Base-by-base conservation (phyloP, 495 filamentous ascomycete species). In the Schizothecium vesticola region DNA sequence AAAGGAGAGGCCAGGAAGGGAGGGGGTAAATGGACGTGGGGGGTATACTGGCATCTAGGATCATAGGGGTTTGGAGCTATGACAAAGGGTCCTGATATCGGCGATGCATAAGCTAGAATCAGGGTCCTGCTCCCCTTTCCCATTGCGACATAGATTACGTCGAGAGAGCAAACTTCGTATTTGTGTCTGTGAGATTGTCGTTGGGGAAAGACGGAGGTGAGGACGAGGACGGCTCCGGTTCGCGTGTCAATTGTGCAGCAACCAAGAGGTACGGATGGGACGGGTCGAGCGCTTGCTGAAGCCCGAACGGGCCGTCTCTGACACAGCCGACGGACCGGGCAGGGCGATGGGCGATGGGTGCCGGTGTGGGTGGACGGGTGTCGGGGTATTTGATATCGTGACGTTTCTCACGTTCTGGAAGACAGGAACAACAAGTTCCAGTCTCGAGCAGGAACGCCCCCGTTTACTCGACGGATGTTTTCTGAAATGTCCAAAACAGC, bases 21-120 rank as follows among this genome's bases (percentile, higher is more conserved):
- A 43, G 29, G 36, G 36, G 23, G 25, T 64, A 64, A 43, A 65
- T 65, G 57, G 21, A 65, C 57, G 57, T 43, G 64, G 26, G 23
- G 26, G 29, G 55, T 43, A 58, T 59, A 59, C 24, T n/a, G 3
- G 10, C 19, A 51, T 1, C 0, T 1, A 2, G 0, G 43, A n/a
- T 51, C 43, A 51, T n/a, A 51, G 43, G 19, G 11, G 43, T 16
- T 51, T n/a, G 43, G 43, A 51, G 43, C 43, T 51, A 51, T 51
- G 43, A 51, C 19, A 51, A 51, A 51, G 43, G 43, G 43, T 51
- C 43, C 43, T n/a, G 12, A 28, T 59, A 24, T 6, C 5, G 24
- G 55, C 10, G 11, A 56, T 56, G 64, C 24, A 65, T 65, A 57
- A 59, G 25, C 2, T 23, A 51, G 28, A 65, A 28, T 59, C 64